Evolutionary conservation across 306 rosid genomes (phyloP).

Genomic region (Vigna unguiculata): DNA sequence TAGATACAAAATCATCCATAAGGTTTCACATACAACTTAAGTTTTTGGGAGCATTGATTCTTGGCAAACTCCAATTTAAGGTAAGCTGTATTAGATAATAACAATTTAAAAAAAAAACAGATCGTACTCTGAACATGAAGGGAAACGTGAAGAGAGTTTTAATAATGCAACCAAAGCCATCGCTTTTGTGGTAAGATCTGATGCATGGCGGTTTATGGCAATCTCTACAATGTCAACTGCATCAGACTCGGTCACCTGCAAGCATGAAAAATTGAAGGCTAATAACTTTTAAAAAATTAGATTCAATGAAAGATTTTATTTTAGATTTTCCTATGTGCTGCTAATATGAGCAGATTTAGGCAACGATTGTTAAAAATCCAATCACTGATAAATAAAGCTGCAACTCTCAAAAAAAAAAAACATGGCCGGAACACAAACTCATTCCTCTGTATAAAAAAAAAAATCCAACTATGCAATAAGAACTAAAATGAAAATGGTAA

Average conservation of each 20-base stretch:
- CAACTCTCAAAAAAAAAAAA: slow-evolving; percentile 19
- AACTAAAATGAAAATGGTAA: slow-evolving; percentile 34
- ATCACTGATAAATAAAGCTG: slow-evolving; percentile 19
- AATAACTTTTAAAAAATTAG: too few species aligned
- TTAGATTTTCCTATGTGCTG: slow-evolving; percentile 26
- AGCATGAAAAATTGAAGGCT: slow-evolving; percentile 22
- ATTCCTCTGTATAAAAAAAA: slow-evolving; percentile 36
- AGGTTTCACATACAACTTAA: slow-evolving; percentile 2
- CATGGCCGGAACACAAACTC: slow-evolving; percentile 3
- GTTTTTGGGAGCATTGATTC: background rate
- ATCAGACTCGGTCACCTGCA: slow-evolving; percentile 91
- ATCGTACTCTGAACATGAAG: slow-evolving; percentile 92
- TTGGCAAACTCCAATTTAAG: slow-evolving; percentile 28
- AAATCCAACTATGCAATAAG: slow-evolving; percentile 29
- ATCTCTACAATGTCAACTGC: slow-evolving; percentile 81
- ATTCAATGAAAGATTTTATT: background rate
- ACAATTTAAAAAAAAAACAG: slow-evolving; percentile 23
- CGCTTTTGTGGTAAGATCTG: slow-evolving; percentile 84
- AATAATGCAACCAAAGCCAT: slow-evolving; percentile 92
- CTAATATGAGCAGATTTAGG: slow-evolving; percentile 25
- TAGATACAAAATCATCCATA: slow-evolving; percentile 20
- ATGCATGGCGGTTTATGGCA: slow-evolving; percentile 71
- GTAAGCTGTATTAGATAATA: slow-evolving; percentile 27
- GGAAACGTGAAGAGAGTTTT: slow-evolving; percentile 96
- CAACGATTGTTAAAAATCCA: slow-evolving; percentile 32